Base-by-base conservation (phyloP, 73 alveolate genomes). In the Paramecium sonneborni region DNA sequence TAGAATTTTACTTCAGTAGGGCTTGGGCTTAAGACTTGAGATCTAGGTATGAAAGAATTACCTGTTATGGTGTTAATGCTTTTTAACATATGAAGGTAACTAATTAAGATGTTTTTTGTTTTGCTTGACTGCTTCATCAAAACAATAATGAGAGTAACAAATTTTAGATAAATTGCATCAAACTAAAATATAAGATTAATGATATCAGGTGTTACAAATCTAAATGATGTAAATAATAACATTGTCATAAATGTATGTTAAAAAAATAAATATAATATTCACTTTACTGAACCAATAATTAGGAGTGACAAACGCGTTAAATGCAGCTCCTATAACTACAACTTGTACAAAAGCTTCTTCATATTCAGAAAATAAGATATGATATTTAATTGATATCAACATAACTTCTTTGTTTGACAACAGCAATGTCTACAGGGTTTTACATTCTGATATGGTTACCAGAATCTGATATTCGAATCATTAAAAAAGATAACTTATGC, bases 61-160 rank as follows among this genome's bases (percentile, higher is more conserved):
- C 94, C 0, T 88, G 94, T 18, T 69, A 82, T 69, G 94, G 94
- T 43, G 84, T 88, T 15, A 28, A 88, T 34, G 76, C 68, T 7
- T 23, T 88, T 10, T 88, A 18, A 91, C 94, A 1, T 69, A 57
- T 44, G 85, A 88, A 6, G 94, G 94, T 10, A 69, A 57, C 37
- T 32, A 84, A 6, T 37, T 88, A 69, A 88, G 37, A 26, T 88
- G 94, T 18, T 70, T 57, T 26, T 32, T 69, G 34, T 38, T 28
- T 15, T 1, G 24, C 2, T 84, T 48, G 4, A 52, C 68, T 52
- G 68, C 68, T 18, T n/a, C 68, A 23, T 70, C 94, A 43, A 48
- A 23, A 21, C 94, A 30, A 39, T 46, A 23, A 39, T 88, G 3
- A 52, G 32, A 10, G 69, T 87, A 11, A 39, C 34, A 12, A 58